A percentile compares a stretch with the other conserved stretches of the same genome.
Conservation (phyloP, 2,329 filamentous ascomycete genomes). For the Cordyceps militaris region DNA sequence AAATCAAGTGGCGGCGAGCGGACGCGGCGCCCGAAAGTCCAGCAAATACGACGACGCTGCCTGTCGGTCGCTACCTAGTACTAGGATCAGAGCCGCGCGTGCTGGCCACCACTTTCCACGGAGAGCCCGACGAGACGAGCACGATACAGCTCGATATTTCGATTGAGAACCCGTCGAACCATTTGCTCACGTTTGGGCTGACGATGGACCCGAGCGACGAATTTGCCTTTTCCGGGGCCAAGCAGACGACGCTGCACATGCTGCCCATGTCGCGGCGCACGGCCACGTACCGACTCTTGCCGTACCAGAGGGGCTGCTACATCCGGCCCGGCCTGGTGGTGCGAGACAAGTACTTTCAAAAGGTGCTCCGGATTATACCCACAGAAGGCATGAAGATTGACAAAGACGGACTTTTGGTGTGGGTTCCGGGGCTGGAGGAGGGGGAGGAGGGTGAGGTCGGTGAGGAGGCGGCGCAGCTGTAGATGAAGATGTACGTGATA, state of each 20-base stretch:
- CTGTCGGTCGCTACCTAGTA: conserved; percentile 72
- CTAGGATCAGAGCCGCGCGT: conserved; percentile 83
- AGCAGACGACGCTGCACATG: conserved; percentile 71
- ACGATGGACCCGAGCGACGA: conserved; percentile 87
- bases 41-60: conserved; percentile 60
- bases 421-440: conserved; percentile 40
- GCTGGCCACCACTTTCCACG: conserved; percentile 51
- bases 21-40: conserved; percentile 22
- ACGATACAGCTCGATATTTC: conserved; percentile 49
- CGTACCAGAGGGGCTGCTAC: conserved; percentile 59
- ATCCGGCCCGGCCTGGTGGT: conserved; percentile 68
- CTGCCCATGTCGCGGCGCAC: conserved; percentile 72
- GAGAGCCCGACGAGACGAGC: conserved; percentile 24
- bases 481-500: no score
- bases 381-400: conserved; percentile 64
- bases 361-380: conserved; percentile 72
- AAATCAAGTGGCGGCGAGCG: conserved; percentile 68
- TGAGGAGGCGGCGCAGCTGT: no score
- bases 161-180: conserved; percentile 88
- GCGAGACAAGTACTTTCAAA: conserved; percentile 87
- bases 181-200: conserved; percentile 89
- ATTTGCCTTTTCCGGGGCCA: conserved; percentile 88
- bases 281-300: conserved; percentile 67
- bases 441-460: conserved; percentile 22
- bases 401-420: conserved; percentile 57